phyloP scores from a whole-genome alignment of 768 basidiomycete genomes.

The Auriscalpium orientale region DNA sequence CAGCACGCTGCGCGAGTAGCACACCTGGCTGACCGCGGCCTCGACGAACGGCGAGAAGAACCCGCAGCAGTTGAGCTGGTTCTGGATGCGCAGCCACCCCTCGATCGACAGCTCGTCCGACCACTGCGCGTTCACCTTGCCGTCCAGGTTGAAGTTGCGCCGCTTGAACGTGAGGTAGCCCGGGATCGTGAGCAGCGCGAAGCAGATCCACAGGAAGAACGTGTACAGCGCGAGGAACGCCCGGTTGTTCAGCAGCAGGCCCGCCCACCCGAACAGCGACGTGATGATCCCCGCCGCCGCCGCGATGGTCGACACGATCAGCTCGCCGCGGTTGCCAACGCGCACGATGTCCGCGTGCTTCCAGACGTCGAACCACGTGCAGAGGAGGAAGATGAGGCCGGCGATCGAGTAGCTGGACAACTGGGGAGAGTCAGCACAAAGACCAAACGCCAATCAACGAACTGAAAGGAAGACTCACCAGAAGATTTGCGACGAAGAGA shows the following conservation, averaged over 20 bases:
- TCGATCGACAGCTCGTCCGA: slow-evolving; percentile 48
- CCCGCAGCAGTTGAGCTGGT: slow-evolving; percentile 71
- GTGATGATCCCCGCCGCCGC: slow-evolving; percentile 53
- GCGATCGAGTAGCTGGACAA: slow-evolving; percentile 54
- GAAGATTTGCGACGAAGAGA: slow-evolving; percentile 56
- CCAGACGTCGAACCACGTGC: slow-evolving; percentile 76
- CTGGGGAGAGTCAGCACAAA: slow-evolving; percentile 39
- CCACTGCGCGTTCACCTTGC: slow-evolving; percentile 76
- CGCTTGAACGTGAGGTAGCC: slow-evolving; percentile 77
- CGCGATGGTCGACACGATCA: slow-evolving; percentile 64
- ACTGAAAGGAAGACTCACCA: slow-evolving; percentile 30
- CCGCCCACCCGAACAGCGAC: slow-evolving; percentile 68
- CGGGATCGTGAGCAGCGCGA: slow-evolving; percentile 62
- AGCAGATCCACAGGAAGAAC: slow-evolving; percentile 65
- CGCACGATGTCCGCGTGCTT: slow-evolving; percentile 62
- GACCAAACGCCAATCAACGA: neutral
- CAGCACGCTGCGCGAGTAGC: slow-evolving; percentile 63
- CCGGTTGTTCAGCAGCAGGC: slow-evolving; percentile 79
- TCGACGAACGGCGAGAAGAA: slow-evolving; percentile 77
- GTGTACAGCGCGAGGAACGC: slow-evolving; percentile 71
- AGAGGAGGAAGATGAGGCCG: slow-evolving; percentile 55
- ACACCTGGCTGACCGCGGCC: slow-evolving; percentile 66
- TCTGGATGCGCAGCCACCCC: slow-evolving; percentile 64
- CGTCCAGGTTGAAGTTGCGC: slow-evolving; percentile 71
- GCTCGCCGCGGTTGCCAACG: slow-evolving; percentile 59